phyloP scores from a whole-genome alignment of 768 basidiomycete genomes.

The Chalciporus piperatus region DNA sequence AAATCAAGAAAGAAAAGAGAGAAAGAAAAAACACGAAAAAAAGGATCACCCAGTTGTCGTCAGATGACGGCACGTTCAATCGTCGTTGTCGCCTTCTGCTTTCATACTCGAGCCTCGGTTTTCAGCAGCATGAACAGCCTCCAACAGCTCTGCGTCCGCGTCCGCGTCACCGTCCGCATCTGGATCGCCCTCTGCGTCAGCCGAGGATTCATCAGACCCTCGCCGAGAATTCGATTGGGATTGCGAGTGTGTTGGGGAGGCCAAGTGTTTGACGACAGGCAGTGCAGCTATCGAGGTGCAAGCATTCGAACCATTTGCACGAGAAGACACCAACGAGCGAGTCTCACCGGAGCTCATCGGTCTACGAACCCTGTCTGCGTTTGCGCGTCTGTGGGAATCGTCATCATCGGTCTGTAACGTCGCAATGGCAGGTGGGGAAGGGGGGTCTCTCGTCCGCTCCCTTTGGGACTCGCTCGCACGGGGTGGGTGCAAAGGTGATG shows the following conservation, averaged over 20 bases:
- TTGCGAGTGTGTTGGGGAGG: slow-evolving; percentile 24
- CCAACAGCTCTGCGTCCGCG: slow-evolving; percentile 47
- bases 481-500: slow-evolving; percentile 12
- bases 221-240: slow-evolving; percentile 25
- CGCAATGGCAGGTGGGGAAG: slow-evolving; percentile 32
- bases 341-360: slow-evolving; percentile 29
- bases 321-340: neutral
- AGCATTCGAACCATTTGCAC: neutral
- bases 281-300: slow-evolving; percentile 13
- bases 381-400: slow-evolving; percentile 18
- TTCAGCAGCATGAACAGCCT: slow-evolving; percentile 51
- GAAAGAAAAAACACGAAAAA: neutral
- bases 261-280: slow-evolving; percentile 21
- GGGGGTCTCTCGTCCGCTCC: slow-evolving; percentile 22
- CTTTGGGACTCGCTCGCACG: slow-evolving; percentile 18
- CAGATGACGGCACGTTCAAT: slow-evolving; percentile 3
- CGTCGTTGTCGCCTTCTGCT: slow-evolving; percentile 26
- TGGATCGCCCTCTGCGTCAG: slow-evolving; percentile 30
- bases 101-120: slow-evolving; percentile 37
- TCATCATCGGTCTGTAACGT: slow-evolving; percentile 29
- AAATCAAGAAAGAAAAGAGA: neutral
- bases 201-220: slow-evolving; percentile 27
- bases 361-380: slow-evolving; percentile 26
- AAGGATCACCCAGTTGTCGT: neutral
- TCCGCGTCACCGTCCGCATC: slow-evolving; percentile 38